Evolutionary conservation across 352 stramenopile species (phyloP), one percentile per base, ranked within the genome.

Genomic region (Phytophthora rubi): DNA sequence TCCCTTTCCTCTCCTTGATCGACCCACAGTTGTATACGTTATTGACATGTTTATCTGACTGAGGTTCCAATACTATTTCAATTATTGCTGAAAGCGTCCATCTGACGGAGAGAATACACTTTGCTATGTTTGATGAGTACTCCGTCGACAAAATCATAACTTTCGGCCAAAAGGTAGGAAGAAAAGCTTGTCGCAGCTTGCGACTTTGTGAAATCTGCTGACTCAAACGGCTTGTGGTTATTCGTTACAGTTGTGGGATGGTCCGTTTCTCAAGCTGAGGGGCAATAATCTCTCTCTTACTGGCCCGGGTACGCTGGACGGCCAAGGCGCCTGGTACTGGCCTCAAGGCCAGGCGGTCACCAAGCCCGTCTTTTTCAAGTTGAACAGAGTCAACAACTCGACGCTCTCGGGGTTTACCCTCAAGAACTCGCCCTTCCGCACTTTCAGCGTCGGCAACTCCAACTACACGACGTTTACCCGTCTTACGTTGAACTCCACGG

Each of bases 301-400:
- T 1, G 75, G 75, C 10, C 15, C 71, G 8, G 75, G 75, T 18
- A 78, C 70, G 3, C 64, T 83, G 12, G 73, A 83, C 23, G 76
- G 76, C 35, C 72, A 80, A 48, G 72, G 76, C 4, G n/a, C 51
- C 6, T 79, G 60, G 68, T 82, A 82, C 54, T 82, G 75, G 76
- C 60, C 60, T 1, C 65, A 82, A n/a, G 70, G 68, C 2, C 47
- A 68, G n/a, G 59, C 28, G 7, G 44, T 80, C 56, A 76, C 59
- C 4, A 55, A 65, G 4, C 75, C 75, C 0, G 71, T 80, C 6
- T 80, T 82, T 47, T 79, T 82, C 66, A 56, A 57, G 8, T 23
- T 75, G 51, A 59, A 62, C 48, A 44, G 56, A 28, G 62, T 71
- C 13, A n/a, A 59, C 44, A 63, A 65, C 57, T 75, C 68, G n/a